Evolutionary conservation across 805 yeast species (phyloP).

Genomic region (Cyberlindnera americana): DNA sequence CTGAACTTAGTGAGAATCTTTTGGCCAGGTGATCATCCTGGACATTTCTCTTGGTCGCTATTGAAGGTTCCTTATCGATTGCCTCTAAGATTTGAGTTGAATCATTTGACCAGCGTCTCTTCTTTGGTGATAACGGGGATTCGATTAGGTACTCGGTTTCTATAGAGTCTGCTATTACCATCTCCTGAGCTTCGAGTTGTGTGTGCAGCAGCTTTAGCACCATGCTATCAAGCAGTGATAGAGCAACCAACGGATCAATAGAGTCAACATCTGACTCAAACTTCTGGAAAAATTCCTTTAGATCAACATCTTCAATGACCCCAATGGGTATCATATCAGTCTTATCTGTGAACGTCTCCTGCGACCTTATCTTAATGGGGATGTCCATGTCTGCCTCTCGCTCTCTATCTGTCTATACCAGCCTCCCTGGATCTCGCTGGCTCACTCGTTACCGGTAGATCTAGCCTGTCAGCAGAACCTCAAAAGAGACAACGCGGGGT

Average conservation of each 20-base stretch:
- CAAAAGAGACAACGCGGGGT: too few relatives aligned
- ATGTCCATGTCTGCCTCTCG: conserved; percentile 6
- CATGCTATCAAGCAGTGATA: conserved; percentile 9
- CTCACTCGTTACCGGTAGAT: not conserved
- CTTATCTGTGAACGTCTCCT: conserved; percentile 13
- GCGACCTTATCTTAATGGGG: conserved; percentile 9
- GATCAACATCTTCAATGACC: conserved; percentile 13
- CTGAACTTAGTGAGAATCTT: conserved; percentile 22
- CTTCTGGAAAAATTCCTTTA: conserved; percentile 4
- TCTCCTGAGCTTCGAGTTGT: too few relatives aligned
- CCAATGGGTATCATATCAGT: conserved; percentile 2
- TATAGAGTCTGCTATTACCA: not conserved
- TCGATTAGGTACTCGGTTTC: conserved; percentile 4
- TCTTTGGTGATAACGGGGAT: conserved; percentile 20
- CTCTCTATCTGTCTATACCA: not conserved
- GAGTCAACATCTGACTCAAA: not conserved
- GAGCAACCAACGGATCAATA: conserved; percentile 11
- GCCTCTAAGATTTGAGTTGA: not conserved
- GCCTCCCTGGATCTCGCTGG: not conserved
- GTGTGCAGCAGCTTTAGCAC: too few relatives aligned
- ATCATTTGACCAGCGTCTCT: conserved; percentile 16
- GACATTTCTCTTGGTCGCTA: not conserved
- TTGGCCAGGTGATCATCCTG: conserved; percentile 22
- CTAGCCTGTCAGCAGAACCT: too few relatives aligned
- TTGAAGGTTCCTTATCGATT: conserved; percentile 1